phyloP scores from a whole-genome alignment of 169 alveolate genomes.

The Blepharisma undulans region DNA sequence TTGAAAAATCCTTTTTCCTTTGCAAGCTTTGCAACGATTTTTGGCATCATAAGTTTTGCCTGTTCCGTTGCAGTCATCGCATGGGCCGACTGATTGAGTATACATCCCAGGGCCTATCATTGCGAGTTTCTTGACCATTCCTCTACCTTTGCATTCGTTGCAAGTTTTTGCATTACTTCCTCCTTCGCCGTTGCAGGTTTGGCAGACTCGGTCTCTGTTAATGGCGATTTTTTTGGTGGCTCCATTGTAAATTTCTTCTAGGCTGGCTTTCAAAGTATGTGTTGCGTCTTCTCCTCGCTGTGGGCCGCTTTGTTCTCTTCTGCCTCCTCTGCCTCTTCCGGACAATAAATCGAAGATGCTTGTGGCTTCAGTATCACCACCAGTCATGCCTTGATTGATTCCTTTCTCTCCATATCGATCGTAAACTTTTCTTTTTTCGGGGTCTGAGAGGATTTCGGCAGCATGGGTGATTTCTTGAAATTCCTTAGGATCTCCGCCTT shows the following conservation, averaged over 20 bases:
- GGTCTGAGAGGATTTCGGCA: constrained; percentile 91
- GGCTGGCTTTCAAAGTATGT: constrained; percentile 90
- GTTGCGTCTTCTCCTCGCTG: constrained; percentile 50
- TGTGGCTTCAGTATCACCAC: constrained; percentile 70
- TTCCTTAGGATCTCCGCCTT: constrained; percentile 82
- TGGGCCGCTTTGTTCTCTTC: constrained; percentile 77
- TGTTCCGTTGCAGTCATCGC: constrained; percentile 92
- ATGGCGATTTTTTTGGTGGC: constrained; percentile 92
- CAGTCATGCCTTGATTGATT: constrained; percentile 66
- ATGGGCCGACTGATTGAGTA: constrained; percentile 91
- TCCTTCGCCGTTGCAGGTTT: constrained; percentile 96
- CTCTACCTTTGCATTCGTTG: constrained; percentile 94
- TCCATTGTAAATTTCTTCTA: constrained; percentile 97
- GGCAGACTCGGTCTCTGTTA: constrained; percentile 92
- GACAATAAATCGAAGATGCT: constrained; percentile 93
- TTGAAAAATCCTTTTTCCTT: constrained; percentile 89
- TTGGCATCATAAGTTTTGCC: constrained; percentile 89
- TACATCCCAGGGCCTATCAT: constrained; percentile 91
- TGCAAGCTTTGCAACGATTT: constrained; percentile 90
- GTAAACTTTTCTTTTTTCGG: constrained; percentile 95
- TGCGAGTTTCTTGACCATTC: constrained; percentile 86
- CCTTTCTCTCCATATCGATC: constrained; percentile 97
- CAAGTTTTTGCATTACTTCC: constrained; percentile 94
- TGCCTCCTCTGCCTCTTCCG: constrained; percentile 91
- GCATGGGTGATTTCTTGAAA: constrained; percentile 78